phyloP scores from a whole-genome alignment of 495 filamentous ascomycete genomes.

The Aspergillus wentii region DNA sequence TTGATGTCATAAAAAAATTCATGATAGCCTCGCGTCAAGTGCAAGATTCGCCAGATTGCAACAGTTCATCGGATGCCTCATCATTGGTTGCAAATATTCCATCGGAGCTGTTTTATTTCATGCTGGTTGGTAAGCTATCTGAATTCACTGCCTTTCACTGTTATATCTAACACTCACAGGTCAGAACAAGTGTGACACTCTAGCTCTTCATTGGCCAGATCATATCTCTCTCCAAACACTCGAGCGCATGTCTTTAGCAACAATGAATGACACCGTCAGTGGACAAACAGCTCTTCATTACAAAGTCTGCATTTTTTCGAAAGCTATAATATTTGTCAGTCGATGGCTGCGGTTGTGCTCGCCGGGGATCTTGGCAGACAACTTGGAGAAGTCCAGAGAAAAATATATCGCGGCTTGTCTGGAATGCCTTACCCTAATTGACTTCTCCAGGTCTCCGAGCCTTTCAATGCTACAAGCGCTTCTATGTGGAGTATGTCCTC shows the following conservation, averaged over 20 bases:
- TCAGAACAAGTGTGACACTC: too few relatives aligned
- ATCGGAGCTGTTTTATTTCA: conserved; percentile 24
- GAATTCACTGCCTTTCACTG: too few relatives aligned
- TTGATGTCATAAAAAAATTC: too few relatives aligned
- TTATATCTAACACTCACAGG: too few relatives aligned
- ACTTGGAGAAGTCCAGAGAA: conserved; percentile 10
- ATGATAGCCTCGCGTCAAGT: not conserved
- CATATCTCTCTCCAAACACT: conserved; percentile 20
- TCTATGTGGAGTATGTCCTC: conserved; percentile 23
- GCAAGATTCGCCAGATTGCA: not conserved
- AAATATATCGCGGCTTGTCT: conserved; percentile 18
- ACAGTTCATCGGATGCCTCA: too few relatives aligned
- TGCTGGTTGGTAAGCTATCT: conserved; percentile 18
- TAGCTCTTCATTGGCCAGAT: conserved; percentile 19
- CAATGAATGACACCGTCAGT: conserved; percentile 18
- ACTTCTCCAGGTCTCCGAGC: conserved; percentile 19
- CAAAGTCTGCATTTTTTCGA: conserved; percentile 19
- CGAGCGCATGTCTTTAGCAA: conserved; percentile 23
- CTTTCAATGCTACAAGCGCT: conserved; percentile 22
- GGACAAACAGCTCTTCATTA: conserved; percentile 19
- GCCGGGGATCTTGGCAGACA: not conserved
- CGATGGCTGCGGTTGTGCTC: not conserved
- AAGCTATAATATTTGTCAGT: conserved; percentile 13
- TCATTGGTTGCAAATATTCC: conserved; percentile 17
- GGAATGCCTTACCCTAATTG: conserved; percentile 16